Conservation (phyloP, 2,329 filamentous ascomycete genomes). For the Trichoderma hamatum region DNA sequence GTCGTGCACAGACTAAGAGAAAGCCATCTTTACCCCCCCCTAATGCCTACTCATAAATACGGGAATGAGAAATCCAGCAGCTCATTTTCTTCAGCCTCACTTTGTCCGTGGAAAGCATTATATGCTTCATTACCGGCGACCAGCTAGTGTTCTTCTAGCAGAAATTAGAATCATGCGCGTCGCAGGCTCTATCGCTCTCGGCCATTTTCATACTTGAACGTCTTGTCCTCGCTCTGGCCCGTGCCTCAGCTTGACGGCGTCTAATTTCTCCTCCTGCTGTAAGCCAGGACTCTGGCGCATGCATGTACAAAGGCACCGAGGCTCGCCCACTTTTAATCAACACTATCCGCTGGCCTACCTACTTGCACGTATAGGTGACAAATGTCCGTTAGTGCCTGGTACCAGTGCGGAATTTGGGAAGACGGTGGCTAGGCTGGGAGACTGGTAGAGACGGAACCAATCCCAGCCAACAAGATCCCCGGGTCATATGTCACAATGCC, state of each 20-base stretch:
- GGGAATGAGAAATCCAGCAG: neutral
- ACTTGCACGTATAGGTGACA: neutral
- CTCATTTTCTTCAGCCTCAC: neutral
- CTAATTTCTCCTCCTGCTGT: neutral
- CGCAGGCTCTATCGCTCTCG: neutral
- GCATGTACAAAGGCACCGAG: neutral
- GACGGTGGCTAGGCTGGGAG: neutral
- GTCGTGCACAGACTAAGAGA: neutral
- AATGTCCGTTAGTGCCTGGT: conserved; percentile 10
- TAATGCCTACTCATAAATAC: neutral
- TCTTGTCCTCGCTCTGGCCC: conserved; percentile 4
- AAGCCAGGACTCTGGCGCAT: neutral
- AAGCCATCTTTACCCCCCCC: neutral
- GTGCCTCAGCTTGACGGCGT: neutral
- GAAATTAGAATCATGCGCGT: conserved; percentile 7
- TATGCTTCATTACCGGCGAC: neutral
- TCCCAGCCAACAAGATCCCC: conserved; percentile 23
- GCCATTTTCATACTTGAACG: neutral
- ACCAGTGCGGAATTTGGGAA: conserved; percentile 4
- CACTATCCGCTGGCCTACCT: neutral
- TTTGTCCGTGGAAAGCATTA: neutral
- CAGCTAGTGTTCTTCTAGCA: neutral
- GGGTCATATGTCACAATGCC: conserved; percentile 25
- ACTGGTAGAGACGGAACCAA: neutral
- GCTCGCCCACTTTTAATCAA: conserved; percentile 13